A percentile compares a stretch with the other conserved stretches of the same genome.
Conservation (phyloP, 2,329 filamentous ascomycete genomes). For the Teratosphaeria destructans region DNA sequence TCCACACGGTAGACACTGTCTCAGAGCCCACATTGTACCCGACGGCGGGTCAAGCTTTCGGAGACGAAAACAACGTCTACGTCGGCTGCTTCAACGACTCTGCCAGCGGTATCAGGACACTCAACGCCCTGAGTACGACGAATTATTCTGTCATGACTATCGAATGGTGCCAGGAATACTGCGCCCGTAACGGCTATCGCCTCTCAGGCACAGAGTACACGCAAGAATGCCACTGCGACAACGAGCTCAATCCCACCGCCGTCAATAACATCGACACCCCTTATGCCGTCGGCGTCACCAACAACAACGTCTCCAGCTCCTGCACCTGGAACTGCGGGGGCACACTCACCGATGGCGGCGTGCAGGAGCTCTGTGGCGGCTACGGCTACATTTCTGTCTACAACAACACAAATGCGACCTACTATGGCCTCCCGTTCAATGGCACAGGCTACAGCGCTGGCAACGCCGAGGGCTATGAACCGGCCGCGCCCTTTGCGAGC, state of each 20-base stretch:
- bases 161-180: conserved; percentile 24
- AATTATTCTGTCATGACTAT: conserved; percentile 24
- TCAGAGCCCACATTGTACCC: conserved; percentile 20
- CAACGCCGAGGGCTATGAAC: conserved; percentile 8
- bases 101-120: conserved; percentile 11
- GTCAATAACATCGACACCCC: conserved; percentile 3
- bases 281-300: not conserved
- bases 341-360: conserved; percentile 14
- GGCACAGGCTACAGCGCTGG: conserved; percentile 11
- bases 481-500: conserved; percentile 12
- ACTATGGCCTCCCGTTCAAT: conserved; percentile 9
- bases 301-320: conserved; percentile 6
- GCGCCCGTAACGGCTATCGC: conserved; percentile 18
- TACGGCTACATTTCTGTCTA: conserved; percentile 21
- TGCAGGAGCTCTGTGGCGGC: conserved; percentile 22
- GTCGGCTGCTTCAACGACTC: conserved; percentile 29
- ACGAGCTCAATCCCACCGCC: conserved; percentile 20
- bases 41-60: conserved; percentile 13
- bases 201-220: conserved; percentile 24
- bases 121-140: conserved; percentile 14
- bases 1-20: conserved; percentile 19
- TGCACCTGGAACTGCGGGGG: conserved; percentile 21
- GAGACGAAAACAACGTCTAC: conserved; percentile 18
- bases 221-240: conserved; percentile 26
- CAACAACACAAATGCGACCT: conserved; percentile 21